Percentiles rank a stretch among this genome's conserved stretches.
Evolutionary conservation across 441 rosid species (phyloP).

Genomic region (Euphorbia neoarborescens): DNA sequence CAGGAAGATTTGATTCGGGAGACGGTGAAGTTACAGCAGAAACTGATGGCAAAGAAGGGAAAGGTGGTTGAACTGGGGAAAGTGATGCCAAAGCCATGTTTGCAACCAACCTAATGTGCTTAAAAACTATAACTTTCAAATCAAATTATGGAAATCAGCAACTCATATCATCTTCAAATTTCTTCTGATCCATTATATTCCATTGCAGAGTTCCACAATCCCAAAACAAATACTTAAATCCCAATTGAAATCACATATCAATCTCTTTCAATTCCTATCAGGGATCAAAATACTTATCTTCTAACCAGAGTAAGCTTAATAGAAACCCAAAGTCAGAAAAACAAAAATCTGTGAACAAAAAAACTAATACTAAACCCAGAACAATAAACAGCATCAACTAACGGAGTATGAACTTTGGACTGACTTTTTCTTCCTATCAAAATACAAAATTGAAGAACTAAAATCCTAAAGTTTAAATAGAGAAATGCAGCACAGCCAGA

Average conservation of each 20-base stretch:
- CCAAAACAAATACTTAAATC: conserved; percentile 10
- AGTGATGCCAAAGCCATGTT: conserved; percentile 35
- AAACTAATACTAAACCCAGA: conserved; percentile 21
- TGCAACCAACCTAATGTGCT: conserved; percentile 1
- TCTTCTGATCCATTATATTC: neutral
- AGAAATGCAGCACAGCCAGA: conserved; percentile 31
- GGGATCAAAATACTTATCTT: conserved; percentile 3
- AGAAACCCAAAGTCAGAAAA: conserved; percentile 14
- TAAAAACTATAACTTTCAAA: conserved; percentile 13
- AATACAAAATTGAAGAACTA: neutral
- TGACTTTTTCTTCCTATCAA: conserved; percentile 2
- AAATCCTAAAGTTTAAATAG: neutral
- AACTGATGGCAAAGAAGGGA: conserved; percentile 32
- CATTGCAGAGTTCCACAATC: conserved; percentile 1
- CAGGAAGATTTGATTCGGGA: conserved; percentile 30
- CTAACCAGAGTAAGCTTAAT: neutral
- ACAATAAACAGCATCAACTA: conserved; percentile 1
- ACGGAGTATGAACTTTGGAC: conserved; percentile 7
- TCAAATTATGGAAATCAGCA: neutral
- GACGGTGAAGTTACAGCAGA: conserved; percentile 29
- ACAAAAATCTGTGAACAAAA: conserved; percentile 16
- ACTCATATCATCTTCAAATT: conserved; percentile 8
- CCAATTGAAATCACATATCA: conserved; percentile 9
- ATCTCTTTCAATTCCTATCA: neutral
- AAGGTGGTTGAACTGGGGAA: conserved; percentile 33